These are phyloP conservation scores for Scutellaria galericulata DNA, from an alignment of 257 asterid genomes.

Conservation along the genomic window DNA sequence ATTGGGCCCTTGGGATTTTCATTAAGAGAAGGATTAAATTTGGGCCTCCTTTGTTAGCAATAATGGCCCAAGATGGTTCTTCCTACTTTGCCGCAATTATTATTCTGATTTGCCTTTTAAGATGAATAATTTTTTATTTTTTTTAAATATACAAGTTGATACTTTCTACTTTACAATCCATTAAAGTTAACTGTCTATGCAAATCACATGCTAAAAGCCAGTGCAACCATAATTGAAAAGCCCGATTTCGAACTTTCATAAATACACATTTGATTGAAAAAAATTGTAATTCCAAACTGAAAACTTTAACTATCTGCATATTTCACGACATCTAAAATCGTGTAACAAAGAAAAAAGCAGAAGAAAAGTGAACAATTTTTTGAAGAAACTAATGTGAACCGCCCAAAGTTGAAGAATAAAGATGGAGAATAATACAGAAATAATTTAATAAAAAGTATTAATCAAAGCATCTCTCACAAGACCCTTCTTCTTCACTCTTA, in stretches of 20 bases:
- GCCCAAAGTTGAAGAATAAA: constrained; percentile 38
- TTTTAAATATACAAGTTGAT: too few relatives aligned
- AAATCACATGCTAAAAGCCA: too few relatives aligned
- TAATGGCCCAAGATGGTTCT: not conserved
- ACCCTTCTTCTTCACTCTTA: constrained; percentile 25
- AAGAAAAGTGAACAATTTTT: not conserved
- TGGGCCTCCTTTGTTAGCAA: not conserved
- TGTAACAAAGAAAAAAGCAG: not conserved
- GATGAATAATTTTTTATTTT: not conserved
- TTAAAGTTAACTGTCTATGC: too few relatives aligned
- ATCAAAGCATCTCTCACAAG: constrained; percentile 30
- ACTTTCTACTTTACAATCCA: too few relatives aligned
- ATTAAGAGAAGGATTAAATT: not conserved
- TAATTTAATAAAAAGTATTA: not conserved
- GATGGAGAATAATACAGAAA: not conserved
- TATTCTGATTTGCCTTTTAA: not conserved
- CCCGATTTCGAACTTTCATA: too few relatives aligned
- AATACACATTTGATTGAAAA: not conserved
- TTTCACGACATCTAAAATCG: not conserved
- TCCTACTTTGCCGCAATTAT: not conserved
- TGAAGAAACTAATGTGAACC: constrained; percentile 17
- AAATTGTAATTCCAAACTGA: not conserved
- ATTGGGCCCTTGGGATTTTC: not conserved
- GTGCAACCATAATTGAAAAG: too few relatives aligned
- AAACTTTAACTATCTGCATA: not conserved